Conservation (phyloP, 352 stramenopile genomes). For the Globisporangium spinosum region DNA sequence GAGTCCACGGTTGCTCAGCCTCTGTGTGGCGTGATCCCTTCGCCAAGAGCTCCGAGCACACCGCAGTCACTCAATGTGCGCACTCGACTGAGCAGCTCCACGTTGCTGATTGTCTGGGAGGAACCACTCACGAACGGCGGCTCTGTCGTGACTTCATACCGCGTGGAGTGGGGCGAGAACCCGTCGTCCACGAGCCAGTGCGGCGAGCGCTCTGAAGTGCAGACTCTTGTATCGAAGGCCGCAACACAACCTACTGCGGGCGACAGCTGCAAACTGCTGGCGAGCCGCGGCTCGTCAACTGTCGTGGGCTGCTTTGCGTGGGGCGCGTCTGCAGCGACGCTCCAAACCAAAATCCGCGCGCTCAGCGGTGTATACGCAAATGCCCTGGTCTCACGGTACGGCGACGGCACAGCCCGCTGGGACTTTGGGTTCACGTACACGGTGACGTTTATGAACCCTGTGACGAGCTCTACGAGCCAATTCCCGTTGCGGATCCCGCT, state of each 20-base stretch:
- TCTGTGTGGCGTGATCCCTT: conserved; percentile 28
- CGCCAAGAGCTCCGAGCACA: conserved; percentile 43
- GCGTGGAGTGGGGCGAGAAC: conserved; percentile 94
- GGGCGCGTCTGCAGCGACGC: conserved; percentile 12
- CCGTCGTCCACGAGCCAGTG: conserved; percentile 83
- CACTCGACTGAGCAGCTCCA: conserved; percentile 57
- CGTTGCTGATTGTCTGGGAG: conserved; percentile 67
- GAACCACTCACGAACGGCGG: conserved; percentile 82
- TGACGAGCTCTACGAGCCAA: conserved; percentile 29
- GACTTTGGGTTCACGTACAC: conserved; percentile 73
- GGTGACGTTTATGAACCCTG: conserved; percentile 43
- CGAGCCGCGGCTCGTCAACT: conserved; percentile 13
- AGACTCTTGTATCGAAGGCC: conserved; percentile 42
- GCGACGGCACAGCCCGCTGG: conserved; percentile 55
- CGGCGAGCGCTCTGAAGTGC: conserved; percentile 66
- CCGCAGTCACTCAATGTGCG: conserved; percentile 83
- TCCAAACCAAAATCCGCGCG: conserved; percentile 28
- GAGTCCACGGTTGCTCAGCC: conserved; percentile 48
- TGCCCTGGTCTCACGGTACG: conserved; percentile 31
- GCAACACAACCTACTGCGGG: conserved; percentile 10
- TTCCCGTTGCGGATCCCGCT: conserved; percentile 32
- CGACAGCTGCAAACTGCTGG: conserved; percentile 28
- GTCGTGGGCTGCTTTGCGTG: conserved; percentile 41
- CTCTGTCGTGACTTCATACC: conserved; percentile 76
- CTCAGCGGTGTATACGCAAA: conserved; percentile 30